Percentiles rank a stretch among this genome's conserved stretches.
These are phyloP conservation scores for Lachnellula arida DNA, from an alignment of 2,329 filamentous ascomycete species.

Conservation along the genomic window DNA sequence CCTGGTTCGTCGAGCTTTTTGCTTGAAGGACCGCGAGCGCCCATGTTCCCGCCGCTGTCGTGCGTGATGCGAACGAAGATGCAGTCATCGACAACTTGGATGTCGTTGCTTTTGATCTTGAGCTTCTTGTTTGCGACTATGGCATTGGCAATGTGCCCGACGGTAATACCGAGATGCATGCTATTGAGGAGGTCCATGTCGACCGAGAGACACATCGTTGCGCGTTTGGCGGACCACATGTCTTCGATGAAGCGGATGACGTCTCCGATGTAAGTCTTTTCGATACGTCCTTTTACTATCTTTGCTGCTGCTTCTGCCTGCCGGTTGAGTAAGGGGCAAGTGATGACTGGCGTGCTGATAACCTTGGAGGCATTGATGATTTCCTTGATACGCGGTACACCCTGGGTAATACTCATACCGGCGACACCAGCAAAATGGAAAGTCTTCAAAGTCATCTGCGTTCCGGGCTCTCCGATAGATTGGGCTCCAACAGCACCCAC, in stretches of 20 bases:
- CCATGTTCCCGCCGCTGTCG: constrained; percentile 41
- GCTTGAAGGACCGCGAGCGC: constrained; percentile 23
- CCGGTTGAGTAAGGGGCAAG: constrained; percentile 75
- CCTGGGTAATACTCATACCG: constrained; percentile 98
- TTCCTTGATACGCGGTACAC: constrained; percentile 99
- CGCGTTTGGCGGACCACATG: constrained; percentile 73
- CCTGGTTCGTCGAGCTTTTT: constrained; percentile 44
- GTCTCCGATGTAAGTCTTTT: constrained; percentile 89
- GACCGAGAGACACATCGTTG: constrained; percentile 75
- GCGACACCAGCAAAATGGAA: constrained; percentile 99
- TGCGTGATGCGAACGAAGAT: constrained; percentile 69
- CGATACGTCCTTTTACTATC: constrained; percentile 87
- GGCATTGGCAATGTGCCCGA: constrained; percentile 67
- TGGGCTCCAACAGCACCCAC: constrained; percentile 95
- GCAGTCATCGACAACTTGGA: constrained; percentile 56
- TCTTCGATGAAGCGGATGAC: constrained; percentile 79
- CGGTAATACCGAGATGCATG: constrained; percentile 74
- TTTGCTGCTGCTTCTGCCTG: constrained; percentile 73
- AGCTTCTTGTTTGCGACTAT: constrained; percentile 81
- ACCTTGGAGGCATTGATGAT: constrained; percentile 97
- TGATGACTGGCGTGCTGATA: constrained; percentile 93
- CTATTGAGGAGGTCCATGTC: constrained; percentile 74
- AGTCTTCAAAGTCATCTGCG: constrained; percentile 98
- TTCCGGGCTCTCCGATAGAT: constrained; percentile 96
- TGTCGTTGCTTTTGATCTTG: constrained; percentile 63